Base-by-base conservation (phyloP, 192 early-diverging fungal genomes). In the Neocallimastix lanati region DNA sequence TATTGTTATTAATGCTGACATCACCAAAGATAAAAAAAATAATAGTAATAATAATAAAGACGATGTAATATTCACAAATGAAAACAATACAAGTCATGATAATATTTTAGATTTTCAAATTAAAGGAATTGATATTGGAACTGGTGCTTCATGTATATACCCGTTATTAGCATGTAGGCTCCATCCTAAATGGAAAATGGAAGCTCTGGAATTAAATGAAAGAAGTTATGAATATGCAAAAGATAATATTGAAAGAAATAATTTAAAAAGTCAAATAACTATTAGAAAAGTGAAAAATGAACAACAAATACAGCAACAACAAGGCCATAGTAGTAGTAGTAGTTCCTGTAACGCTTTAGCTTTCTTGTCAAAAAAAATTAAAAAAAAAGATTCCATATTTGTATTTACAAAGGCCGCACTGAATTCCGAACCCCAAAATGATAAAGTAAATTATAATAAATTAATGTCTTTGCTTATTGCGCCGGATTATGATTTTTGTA, bases 71-170 rank as follows among this genome's bases (percentile, higher is more conserved):
- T n/a, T n/a, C n/a, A 9, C 13, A 38, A 13, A 21, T 50, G 21
- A 50, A 4, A 16, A 21, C 21, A 50, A 50, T 50, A 50, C 16
- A 21, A 21, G 33, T 12, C 5, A 35, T 7, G 12, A 35, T 7
- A 35, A 35, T 7, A 12, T 35, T 35, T 35, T 35, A 35, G 12
- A 35, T 35, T 12, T 12, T 14, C 18, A 7, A 2, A 2, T 50
- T 50, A 67, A 18, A 4, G 50, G 50, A 27, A 67, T 67, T n/a
- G 50, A 67, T 67, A 67, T 67, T 78, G 95, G 95, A 16, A 92
- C 93, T 12, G 95, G 95, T 0, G 93, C 95, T 0, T 95, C 94
- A 9, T 96, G 95, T 78, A 95, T 97, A 12, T 97, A 97, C 82
- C 95, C 96, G 4, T 84, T 97, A 18, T 82, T 97, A 16, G 94